These are phyloP conservation scores for Eucommia ulmoides DNA, from an alignment of 257 asterid species.

Conservation along the genomic window DNA sequence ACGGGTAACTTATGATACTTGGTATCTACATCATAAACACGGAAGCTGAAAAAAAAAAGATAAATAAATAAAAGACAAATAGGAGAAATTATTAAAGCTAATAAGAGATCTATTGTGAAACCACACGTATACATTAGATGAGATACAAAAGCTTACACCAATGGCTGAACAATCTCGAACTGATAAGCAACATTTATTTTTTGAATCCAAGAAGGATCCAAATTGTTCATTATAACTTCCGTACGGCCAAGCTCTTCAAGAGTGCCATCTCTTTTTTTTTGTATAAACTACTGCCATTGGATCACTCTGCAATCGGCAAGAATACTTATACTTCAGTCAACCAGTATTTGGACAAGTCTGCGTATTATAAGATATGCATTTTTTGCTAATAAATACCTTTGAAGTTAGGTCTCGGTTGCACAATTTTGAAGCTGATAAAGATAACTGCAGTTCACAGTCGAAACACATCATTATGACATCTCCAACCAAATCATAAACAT, in stretches of 20 bases:
- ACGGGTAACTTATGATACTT: too few species aligned
- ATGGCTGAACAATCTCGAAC: conserved; percentile 63
- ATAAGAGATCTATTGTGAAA: background rate
- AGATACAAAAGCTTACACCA: conserved; percentile 37
- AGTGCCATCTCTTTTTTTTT: conserved; percentile 57
- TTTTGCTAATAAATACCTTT: conserved; percentile 33
- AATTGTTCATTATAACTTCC: conserved; percentile 69
- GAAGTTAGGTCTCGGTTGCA: conserved; percentile 48
- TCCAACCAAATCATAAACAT: too few species aligned
- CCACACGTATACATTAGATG: background rate
- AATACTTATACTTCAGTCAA: conserved; percentile 3
- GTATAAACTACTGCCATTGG: conserved; percentile 71
- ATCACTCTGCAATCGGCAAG: conserved; percentile 60
- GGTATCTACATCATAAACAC: conserved; percentile 60
- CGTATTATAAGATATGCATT: background rate
- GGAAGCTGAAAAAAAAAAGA: conserved; percentile 45
- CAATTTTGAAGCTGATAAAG: conserved; percentile 72
- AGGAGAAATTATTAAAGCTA: conserved; percentile 3
- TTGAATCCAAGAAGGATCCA: conserved; percentile 63
- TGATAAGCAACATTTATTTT: conserved; percentile 59
- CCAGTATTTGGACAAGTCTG: background rate
- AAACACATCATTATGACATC: too few species aligned
- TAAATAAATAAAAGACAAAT: conserved; percentile 6
- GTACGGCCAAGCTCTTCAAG: conserved; percentile 84
- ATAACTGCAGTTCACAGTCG: conserved; percentile 61